phyloP scores from a whole-genome alignment of 192 early-diverging fungal genomes.

The Linnemannia hyalina region DNA sequence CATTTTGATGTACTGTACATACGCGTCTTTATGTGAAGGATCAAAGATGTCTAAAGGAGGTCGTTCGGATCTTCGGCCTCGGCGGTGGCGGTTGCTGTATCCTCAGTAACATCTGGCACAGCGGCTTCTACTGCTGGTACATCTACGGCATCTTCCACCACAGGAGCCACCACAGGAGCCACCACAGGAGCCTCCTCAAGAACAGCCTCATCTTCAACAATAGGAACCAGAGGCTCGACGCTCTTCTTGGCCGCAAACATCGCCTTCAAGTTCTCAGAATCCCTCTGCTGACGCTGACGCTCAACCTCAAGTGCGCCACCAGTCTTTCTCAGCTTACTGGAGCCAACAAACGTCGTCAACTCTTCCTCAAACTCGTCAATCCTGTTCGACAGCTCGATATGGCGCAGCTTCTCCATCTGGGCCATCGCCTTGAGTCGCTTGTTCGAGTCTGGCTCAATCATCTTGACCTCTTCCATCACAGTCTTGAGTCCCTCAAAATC shows the following conservation, averaged over 20 bases:
- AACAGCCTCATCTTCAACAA: neutral
- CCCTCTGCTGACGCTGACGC: constrained; percentile 74
- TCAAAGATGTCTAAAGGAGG: neutral
- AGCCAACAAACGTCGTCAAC: constrained; percentile 72
- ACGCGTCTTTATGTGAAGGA: neutral
- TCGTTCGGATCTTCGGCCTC: neutral
- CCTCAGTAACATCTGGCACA: neutral
- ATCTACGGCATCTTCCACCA: neutral
- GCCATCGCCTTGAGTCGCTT: constrained; percentile 76
- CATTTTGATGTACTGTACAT: too few relatives aligned
- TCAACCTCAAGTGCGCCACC: constrained; percentile 83
- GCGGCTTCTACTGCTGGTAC: too few relatives aligned
- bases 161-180: neutral
- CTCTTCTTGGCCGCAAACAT: constrained; percentile 52
- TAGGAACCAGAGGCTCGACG: neutral
- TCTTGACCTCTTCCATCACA: constrained; percentile 75
- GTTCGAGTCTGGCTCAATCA: constrained; percentile 76
- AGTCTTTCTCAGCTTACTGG: constrained; percentile 78
- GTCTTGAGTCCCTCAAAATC: constrained; percentile 73
- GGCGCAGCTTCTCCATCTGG: constrained; percentile 73
- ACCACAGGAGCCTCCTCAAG: neutral
- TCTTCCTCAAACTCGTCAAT: constrained; percentile 87
- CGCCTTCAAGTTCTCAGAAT: constrained; percentile 71
- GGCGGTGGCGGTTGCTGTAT: neutral
- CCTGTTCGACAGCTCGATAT: constrained; percentile 73